Percentiles rank a stretch among this genome's conserved stretches.
phyloP scores from a whole-genome alignment of 306 rosid genomes.

The Rubus parviflorus region DNA sequence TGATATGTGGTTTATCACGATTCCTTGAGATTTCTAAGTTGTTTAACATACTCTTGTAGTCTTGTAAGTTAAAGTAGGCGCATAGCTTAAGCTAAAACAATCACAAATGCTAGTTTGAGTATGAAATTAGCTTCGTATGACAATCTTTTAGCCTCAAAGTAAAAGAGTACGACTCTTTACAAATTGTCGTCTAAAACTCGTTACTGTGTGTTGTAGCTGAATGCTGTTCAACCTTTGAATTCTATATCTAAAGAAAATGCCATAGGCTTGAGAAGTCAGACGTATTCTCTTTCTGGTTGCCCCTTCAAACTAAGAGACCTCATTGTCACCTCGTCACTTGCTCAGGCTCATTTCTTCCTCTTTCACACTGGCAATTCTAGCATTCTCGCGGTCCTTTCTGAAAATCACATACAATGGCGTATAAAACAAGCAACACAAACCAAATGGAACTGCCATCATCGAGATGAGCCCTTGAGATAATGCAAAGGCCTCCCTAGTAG shows the following conservation, averaged over 20 bases:
- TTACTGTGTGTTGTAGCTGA: background rate
- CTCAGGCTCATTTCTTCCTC: constrained; percentile 54
- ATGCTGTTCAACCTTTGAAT: background rate
- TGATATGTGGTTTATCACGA: too few relatives aligned
- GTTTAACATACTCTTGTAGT: too few relatives aligned
- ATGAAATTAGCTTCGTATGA: background rate
- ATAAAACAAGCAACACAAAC: constrained; percentile 86
- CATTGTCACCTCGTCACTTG: background rate
- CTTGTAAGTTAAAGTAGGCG: too few relatives aligned
- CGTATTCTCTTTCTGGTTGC: background rate
- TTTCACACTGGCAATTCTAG: constrained; percentile 44
- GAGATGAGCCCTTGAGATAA: constrained; percentile 87
- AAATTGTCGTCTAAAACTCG: constrained; percentile 15
- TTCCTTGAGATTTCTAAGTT: too few relatives aligned
- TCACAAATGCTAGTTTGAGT: background rate
- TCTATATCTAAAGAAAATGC: constrained; percentile 8
- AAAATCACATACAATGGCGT: constrained; percentile 71
- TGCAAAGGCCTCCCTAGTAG: constrained; percentile 75
- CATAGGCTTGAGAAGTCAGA: background rate
- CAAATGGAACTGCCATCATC: constrained; percentile 87
- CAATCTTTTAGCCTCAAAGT: background rate
- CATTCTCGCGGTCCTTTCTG: constrained; percentile 74
- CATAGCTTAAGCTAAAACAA: too few relatives aligned
- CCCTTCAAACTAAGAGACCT: background rate
- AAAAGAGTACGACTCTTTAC: constrained; percentile 15